phyloP scores from a whole-genome alignment of 2,329 filamentous ascomycete genomes.

The Penicillium sp. region DNA sequence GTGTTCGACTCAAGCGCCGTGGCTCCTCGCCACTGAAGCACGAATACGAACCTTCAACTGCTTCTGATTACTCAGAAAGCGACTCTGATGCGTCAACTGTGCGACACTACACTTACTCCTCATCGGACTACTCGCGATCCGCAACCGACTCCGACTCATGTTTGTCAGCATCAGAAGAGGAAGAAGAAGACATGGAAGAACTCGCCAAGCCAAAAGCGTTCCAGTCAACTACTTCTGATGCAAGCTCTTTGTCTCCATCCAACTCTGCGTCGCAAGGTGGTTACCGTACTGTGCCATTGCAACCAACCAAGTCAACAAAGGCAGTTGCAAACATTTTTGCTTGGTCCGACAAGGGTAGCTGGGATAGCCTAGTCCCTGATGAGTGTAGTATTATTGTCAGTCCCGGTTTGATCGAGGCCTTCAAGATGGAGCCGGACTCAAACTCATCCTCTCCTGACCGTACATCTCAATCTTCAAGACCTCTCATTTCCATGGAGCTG shows the following conservation, averaged over 20 bases:
- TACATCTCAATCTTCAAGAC: slow-evolving; percentile 36
- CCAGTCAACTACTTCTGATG: slow-evolving; percentile 44
- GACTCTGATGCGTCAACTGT: slow-evolving; percentile 59
- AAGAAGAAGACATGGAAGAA: slow-evolving; percentile 55
- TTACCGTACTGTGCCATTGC: slow-evolving; percentile 56
- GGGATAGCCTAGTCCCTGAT: slow-evolving; percentile 62
- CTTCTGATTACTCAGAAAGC: slow-evolving; percentile 57
- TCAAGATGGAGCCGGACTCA: slow-evolving; percentile 53
- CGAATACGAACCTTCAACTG: slow-evolving; percentile 87
- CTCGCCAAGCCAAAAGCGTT: slow-evolving; percentile 45
- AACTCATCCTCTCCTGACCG: slow-evolving; percentile 7
- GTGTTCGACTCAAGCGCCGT: slow-evolving; percentile 60
- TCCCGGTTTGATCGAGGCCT: slow-evolving; percentile 66
- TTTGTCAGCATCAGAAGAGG: slow-evolving; percentile 53
- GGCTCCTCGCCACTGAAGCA: slow-evolving; percentile 95
- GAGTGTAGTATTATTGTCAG: slow-evolving; percentile 65
- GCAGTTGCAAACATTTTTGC: slow-evolving; percentile 62
- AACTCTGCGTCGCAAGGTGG: slow-evolving; percentile 79
- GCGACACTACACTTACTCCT: slow-evolving; percentile 47
- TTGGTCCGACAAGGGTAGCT: slow-evolving; percentile 64
- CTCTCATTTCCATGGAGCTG: slow-evolving; percentile 73
- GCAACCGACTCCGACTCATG: slow-evolving; percentile 16
- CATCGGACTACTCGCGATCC: slow-evolving; percentile 34
- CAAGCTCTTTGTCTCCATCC: slow-evolving; percentile 71
- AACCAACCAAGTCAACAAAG: slow-evolving; percentile 53